Evolutionary conservation across 2,329 filamentous ascomycete species (phyloP).

Genomic region (Podosphaera fusca): DNA sequence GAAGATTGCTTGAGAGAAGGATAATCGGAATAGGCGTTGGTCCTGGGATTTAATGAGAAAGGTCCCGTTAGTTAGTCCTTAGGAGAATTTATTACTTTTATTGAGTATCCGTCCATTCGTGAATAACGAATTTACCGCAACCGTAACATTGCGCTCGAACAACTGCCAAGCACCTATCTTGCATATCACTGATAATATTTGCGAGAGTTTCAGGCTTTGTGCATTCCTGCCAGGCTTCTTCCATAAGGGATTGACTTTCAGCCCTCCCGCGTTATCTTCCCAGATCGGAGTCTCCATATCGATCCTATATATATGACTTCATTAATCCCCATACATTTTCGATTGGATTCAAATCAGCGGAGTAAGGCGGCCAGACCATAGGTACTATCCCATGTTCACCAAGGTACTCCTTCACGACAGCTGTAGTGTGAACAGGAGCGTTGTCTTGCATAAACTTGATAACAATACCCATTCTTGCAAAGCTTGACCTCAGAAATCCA

Average conservation of each 20-base stretch:
- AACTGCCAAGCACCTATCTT: too few relatives aligned
- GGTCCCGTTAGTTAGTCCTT: too few relatives aligned
- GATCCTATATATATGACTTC: background rate
- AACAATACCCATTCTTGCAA: background rate
- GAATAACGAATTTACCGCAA: too few relatives aligned
- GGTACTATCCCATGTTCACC: background rate
- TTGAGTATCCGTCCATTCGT: too few relatives aligned
- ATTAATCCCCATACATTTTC: constrained; percentile 11
- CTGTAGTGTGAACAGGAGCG: background rate
- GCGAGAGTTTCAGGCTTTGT: too few relatives aligned
- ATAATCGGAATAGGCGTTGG: too few relatives aligned
- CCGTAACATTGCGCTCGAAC: too few relatives aligned
- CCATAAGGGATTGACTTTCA: background rate
- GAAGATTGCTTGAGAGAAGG: too few relatives aligned
- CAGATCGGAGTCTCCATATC: background rate
- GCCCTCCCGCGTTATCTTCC: background rate
- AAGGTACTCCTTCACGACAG: background rate
- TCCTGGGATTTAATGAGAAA: too few relatives aligned
- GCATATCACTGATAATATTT: too few relatives aligned
- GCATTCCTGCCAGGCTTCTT: background rate
- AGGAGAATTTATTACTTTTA: too few relatives aligned
- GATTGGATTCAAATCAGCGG: constrained; percentile 6
- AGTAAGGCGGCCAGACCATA: constrained; percentile 25
- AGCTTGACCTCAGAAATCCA: too few relatives aligned
- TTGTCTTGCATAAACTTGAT: background rate